These are phyloP conservation scores for Loxodes magnus DNA, from an alignment of 73 alveolate species.

Conservation along the genomic window DNA sequence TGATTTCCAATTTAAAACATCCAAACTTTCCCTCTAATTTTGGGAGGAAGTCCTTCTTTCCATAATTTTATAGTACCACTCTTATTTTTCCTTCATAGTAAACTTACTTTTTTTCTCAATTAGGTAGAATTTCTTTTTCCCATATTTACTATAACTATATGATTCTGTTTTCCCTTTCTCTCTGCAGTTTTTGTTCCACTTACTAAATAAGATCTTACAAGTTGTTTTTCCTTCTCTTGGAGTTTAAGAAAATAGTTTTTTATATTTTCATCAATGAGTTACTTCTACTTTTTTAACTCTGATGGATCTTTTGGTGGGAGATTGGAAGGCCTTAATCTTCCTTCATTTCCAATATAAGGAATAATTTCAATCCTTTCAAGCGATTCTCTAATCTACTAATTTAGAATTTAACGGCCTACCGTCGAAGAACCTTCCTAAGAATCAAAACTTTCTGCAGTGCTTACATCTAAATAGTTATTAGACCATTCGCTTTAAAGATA, in stretches of 20 bases:
- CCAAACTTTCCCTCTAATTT: slow-evolving; percentile 37
- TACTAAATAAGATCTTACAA: too few relatives aligned
- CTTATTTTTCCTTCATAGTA: slow-evolving; percentile 31
- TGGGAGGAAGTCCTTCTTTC: slow-evolving; percentile 32
- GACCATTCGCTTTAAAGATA: too few relatives aligned
- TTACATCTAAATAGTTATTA: too few relatives aligned
- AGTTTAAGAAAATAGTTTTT: slow-evolving; percentile 39
- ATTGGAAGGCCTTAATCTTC: slow-evolving; percentile 56
- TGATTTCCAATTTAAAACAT: slow-evolving; percentile 42
- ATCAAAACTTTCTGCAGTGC: too few relatives aligned
- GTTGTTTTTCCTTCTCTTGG: slow-evolving; percentile 40
- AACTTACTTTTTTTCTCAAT: slow-evolving; percentile 68
- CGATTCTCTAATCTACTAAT: too few relatives aligned
- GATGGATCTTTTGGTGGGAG: slow-evolving; percentile 68
- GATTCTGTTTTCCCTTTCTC: slow-evolving; percentile 31
- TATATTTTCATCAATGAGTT: slow-evolving; percentile 59
- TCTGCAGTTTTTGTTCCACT: slow-evolving; percentile 25
- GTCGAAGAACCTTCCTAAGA: too few relatives aligned
- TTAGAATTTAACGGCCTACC: too few relatives aligned
- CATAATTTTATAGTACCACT: slow-evolving; percentile 43
- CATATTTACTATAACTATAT: slow-evolving; percentile 19
- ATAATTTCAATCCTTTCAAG: too few relatives aligned
- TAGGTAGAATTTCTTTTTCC: slow-evolving; percentile 42
- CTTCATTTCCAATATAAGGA: not conserved
- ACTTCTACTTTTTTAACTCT: slow-evolving; percentile 52